Evolutionary conservation across 306 rosid genomes (phyloP).

Genomic region (Senna tora): DNA sequence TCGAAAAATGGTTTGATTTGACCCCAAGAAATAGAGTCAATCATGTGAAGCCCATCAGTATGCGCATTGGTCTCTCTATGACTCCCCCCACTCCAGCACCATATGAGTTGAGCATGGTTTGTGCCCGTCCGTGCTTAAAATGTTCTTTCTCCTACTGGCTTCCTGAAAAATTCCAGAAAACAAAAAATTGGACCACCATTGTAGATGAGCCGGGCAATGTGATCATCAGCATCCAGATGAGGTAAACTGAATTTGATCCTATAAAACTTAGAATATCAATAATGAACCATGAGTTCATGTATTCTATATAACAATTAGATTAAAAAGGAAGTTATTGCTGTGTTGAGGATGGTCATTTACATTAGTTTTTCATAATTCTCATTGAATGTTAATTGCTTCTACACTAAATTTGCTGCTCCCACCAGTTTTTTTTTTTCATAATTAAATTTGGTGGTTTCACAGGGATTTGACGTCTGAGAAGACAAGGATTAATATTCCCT

Average conservation of each 20-base stretch:
- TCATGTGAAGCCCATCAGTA: conserved; percentile 33
- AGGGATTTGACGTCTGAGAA: conserved; percentile 38
- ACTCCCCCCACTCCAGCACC: conserved; percentile 47
- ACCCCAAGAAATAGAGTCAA: conserved; percentile 4
- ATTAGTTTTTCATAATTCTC: background rate
- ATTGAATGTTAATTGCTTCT: background rate
- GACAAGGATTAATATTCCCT: conserved; percentile 8
- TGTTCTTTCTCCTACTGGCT: conserved; percentile 29
- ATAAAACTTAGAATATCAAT: conserved; percentile 1
- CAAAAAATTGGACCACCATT: conserved; percentile 29
- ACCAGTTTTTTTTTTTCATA: background rate
- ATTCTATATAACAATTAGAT: background rate
- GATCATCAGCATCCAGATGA: conserved; percentile 39
- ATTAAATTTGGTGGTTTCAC: background rate
- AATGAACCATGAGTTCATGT: conserved; percentile 7
- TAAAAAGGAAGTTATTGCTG: background rate
- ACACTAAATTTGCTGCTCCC: background rate
- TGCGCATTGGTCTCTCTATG: conserved; percentile 42
- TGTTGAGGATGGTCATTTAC: background rate
- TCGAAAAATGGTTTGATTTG: conserved; percentile 51
- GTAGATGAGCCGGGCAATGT: conserved; percentile 40
- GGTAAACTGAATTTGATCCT: conserved; percentile 32
- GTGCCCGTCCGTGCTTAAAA: conserved; percentile 8
- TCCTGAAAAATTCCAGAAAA: conserved; percentile 30
- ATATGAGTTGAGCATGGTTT: conserved; percentile 39